Conservation (phyloP, 129 eudicot species). For the Centella asiatica region DNA sequence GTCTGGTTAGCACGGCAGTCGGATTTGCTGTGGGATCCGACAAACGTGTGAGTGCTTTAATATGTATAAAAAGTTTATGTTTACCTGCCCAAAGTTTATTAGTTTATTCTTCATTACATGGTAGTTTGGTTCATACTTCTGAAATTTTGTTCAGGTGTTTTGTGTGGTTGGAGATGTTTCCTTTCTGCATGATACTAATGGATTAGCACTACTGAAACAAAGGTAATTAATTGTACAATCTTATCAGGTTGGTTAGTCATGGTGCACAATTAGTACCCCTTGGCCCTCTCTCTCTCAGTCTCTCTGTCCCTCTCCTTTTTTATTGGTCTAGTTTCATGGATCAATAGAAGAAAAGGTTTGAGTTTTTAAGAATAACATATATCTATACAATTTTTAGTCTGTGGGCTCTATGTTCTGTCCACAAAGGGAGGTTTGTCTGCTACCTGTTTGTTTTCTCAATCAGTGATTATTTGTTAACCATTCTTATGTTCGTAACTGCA, state of each 20-base stretch:
- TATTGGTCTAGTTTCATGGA: too few species aligned
- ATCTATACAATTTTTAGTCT: too few species aligned
- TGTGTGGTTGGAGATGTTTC: conserved; percentile 89
- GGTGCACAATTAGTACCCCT: neutral
- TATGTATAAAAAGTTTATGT: conserved; percentile 5
- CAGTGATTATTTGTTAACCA: too few species aligned
- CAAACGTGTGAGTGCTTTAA: conserved; percentile 49
- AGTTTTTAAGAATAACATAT: too few species aligned
- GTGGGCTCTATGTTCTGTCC: too few species aligned
- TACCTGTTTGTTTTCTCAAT: too few species aligned
- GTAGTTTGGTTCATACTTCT: conserved; percentile 1
- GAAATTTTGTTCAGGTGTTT: conserved; percentile 45
- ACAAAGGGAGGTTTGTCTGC: too few species aligned
- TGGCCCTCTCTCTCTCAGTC: neutral
- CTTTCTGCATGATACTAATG: conserved; percentile 92
- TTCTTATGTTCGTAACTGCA: too few species aligned
- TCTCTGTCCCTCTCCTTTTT: neutral
- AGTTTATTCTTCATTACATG: neutral
- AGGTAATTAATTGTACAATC: conserved; percentile 34
- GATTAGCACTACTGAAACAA: conserved; percentile 62
- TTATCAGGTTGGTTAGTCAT: neutral
- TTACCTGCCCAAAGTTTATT: conserved; percentile 5
- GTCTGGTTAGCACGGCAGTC: conserved; percentile 81
- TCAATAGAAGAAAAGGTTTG: too few species aligned
- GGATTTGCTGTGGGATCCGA: conserved; percentile 91